Evolutionary conservation across 768 basidiomycete species (phyloP).

Genomic region (Lactarius pseudohatsudake): DNA sequence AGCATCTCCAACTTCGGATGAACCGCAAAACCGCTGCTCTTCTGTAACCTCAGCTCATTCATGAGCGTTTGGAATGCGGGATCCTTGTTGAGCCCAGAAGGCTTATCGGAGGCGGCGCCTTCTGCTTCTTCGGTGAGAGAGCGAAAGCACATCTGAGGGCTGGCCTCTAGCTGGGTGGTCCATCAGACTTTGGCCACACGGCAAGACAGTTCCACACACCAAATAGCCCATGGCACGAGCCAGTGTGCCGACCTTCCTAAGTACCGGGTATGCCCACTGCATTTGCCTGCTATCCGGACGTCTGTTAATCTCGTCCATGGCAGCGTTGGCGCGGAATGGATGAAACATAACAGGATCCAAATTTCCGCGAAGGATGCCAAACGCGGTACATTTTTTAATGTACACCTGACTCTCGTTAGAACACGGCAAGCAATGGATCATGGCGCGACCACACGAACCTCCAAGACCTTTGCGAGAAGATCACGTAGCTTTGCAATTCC

Average conservation of each 20-base stretch:
- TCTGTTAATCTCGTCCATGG: constrained; percentile 40
- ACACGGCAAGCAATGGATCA: background rate
- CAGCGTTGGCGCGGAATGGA: constrained; percentile 55
- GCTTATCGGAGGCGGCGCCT: constrained; percentile 43
- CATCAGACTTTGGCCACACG: constrained; percentile 21
- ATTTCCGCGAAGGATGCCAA: constrained; percentile 46
- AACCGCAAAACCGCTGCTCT: constrained; percentile 50
- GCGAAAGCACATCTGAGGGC: constrained; percentile 73
- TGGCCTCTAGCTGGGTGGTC: constrained; percentile 70
- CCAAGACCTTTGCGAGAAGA: constrained; percentile 69
- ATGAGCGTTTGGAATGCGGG: constrained; percentile 64
- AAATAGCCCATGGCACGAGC: constrained; percentile 88
- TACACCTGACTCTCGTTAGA: constrained; percentile 2
- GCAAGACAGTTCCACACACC: constrained; percentile 44
- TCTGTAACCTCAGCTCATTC: constrained; percentile 62
- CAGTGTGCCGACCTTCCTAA: constrained; percentile 56
- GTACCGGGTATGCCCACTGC: constrained; percentile 50
- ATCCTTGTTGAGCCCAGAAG: constrained; percentile 45
- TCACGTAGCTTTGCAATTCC: constrained; percentile 66
- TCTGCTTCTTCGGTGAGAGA: constrained; percentile 52
- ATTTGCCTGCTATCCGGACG: constrained; percentile 34
- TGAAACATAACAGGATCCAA: constrained; percentile 65
- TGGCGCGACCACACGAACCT: constrained; percentile 45
- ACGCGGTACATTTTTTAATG: constrained; percentile 13
- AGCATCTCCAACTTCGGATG: constrained; percentile 95